Evolutionary conservation across 148 eudicot species (phyloP), one percentile per base, ranked within the genome.

Genomic region (Limonium bicolor): DNA sequence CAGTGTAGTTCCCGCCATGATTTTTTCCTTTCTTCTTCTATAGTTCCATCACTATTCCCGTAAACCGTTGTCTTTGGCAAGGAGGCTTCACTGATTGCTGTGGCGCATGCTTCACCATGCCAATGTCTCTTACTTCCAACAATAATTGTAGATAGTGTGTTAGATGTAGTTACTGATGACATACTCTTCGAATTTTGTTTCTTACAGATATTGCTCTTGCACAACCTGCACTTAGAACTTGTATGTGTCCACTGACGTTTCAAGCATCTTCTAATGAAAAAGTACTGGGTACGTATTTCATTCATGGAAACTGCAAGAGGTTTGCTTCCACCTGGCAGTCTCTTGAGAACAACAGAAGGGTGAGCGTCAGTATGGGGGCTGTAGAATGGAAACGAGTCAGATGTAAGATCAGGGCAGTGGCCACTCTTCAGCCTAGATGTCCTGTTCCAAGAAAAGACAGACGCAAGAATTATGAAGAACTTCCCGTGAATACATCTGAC

Each of bases 131-230:
- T n/a, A 19, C 13, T 3, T 29, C 12, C 10, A 7, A 35, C 7
- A 35, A 20, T 6, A 10, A 6, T 4, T 35, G 1, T 14, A 35
- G 14, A 35, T 7, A 4, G 39, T 13, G 15, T 6, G 18, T 38
- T 43, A 23, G 31, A 6, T 10, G 25, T 25, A 31, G 30, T 25
- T 25, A n/a, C 31, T 14, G 27, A 24, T 24, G 14, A 6, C 2
- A 6, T 25, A 41, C 13, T 7, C 20, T 55, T 43, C 24, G 48
- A 17, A 21, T 50, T 25, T 8, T 41, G n/a, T 49, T 40, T 62
- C 37, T 21, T 63, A 64, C 76, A 84, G 97, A 80, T 77, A 77
- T 80, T 60, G 77, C 82, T 64, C 70, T 74, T 62, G 56, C 78
- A 54, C 76, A 70, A 50, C 66, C 84, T 42, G 62, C 64, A 43